Evolutionary conservation across 345 rosid species (phyloP), one percentile per base, ranked within the genome.

Genomic region (Syzygium aromaticum): DNA sequence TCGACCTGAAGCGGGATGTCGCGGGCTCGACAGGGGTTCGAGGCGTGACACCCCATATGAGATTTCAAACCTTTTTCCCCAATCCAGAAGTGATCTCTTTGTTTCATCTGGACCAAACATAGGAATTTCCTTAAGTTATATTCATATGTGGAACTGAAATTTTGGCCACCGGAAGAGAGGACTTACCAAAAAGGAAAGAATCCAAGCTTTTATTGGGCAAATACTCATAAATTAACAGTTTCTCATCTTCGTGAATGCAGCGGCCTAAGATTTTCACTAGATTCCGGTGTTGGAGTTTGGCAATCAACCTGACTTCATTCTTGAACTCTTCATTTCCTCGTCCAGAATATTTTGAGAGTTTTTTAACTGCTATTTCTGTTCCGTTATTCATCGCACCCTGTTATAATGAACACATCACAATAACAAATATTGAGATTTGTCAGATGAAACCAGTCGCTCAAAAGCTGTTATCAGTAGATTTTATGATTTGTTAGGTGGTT

Each of bases 281-380:
- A 82, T 95, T 95, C n/a, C 94, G 88, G 87, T 96, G 98, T 77
- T 96, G 98, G 85, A 96, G 93, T 53, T 92, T 94, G 5, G 92
- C 86, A 46, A 92, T 86, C 87, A 92, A 82, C 17, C 33, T 54
- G 15, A 90, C 90, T 77, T 92, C 93, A 52, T 89, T 92, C 17
- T 88, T 89, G 88, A 92, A 92, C 86, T 91, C 90, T 13, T 82
- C 52, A 5, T 86, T 49, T 25, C 93, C 94, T 85, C 90, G 93
- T 33, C 87, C 84, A 0, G 94, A 92, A 40, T 23, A 53, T 10
- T 84, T 40, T 1, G 90, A 87, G 11, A 90, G 85, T 67, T 87
- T 87, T 86, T 92, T 92, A 3, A 91, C 90, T 0, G 92, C 94
- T 19, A 92, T 64, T 28, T 90, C 85, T 57, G 64, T 49, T 63